Base-by-base conservation (phyloP, 495 filamentous ascomycete genomes). In the Trichoderma erinaceum region DNA sequence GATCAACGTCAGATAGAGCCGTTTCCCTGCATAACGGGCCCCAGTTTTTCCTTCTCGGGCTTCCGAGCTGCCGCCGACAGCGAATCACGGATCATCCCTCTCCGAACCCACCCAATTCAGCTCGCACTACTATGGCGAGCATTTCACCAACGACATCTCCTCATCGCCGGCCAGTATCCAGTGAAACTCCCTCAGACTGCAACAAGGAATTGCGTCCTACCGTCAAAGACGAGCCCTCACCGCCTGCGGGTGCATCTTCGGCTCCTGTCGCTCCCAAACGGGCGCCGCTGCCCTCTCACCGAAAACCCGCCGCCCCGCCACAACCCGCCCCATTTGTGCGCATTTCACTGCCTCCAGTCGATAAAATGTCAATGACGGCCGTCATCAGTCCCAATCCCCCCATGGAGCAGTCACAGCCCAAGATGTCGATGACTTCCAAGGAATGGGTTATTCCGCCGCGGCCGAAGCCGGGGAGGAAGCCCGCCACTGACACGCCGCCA, bases 391-490 rank as follows among this genome's bases (percentile, higher is more conserved):
- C 74, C 4, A 69, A 67, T 21, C 64, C 73, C 12, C 52, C 67
- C 63, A 32, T 71, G 66, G 67, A 65, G 68, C 16, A 69, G 35
- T 25, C 65, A 4, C 69, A 68, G 58, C 74, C 77, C 32, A 76
- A 75, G 48, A 68, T 80, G n/a, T 80, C 78, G 46, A 82, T 88
- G 70, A 95, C 90, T 48, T 89, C 84, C 69, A 93, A 87, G 77
- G 90, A 93, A 87, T 96, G 92, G 92, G 84, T 93, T 11, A 86
- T 96, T 64, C 92, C 92, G 38, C 92, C 92, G 65, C 86, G 91
- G 63, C 92, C 92, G 32, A 95, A 95, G 82, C 93, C 93, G n/a
- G 93, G 93, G 44, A 86, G 93, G 65, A 97, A 97, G 76, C 93
- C 93, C 12, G 92, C 93, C 25, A 93, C 90, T 16, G 92, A 97